Evolutionary conservation across 805 yeast genomes (phyloP).

Genomic region (Teunomyces kruisii): DNA sequence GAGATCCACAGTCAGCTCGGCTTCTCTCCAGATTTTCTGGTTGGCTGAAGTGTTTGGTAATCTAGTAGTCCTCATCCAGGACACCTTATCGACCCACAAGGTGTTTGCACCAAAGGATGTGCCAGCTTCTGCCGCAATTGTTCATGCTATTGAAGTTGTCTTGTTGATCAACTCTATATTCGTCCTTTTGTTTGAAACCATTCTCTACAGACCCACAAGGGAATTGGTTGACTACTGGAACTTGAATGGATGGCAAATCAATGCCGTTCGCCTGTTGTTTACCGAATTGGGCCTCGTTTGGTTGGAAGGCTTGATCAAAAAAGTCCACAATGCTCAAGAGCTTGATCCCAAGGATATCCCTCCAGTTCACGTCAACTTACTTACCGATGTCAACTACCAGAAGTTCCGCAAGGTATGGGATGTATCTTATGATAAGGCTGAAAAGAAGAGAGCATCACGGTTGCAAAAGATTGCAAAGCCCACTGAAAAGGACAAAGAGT

Average conservation of each 20-base stretch:
- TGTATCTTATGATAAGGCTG: background rate
- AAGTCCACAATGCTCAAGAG: constrained; percentile 20
- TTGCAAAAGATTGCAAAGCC: constrained; percentile 4
- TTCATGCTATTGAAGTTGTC: constrained; percentile 6
- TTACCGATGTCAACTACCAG: constrained; percentile 1
- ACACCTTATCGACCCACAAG: constrained; percentile 7
- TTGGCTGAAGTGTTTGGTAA: constrained; percentile 3
- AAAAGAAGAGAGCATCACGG: background rate
- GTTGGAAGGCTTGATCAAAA: constrained; percentile 22
- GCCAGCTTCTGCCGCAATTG: background rate
- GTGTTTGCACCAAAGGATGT: constrained; percentile 3
- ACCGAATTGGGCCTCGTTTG: constrained; percentile 17
- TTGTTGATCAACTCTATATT: constrained; percentile 1
- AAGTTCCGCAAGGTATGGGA: constrained; percentile 3
- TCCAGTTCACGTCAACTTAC: constrained; percentile 3
- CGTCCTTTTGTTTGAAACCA: constrained; percentile 1
- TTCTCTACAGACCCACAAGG: constrained; percentile 10
- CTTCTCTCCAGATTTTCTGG: constrained; percentile 45
- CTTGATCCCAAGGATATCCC: constrained; percentile 19
- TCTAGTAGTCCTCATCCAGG: constrained; percentile 6
- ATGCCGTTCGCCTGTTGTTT: constrained; percentile 14
- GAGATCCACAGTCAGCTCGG: constrained; percentile 35
- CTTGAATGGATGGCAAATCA: constrained; percentile 7
- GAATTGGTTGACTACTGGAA: constrained; percentile 11
- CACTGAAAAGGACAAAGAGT: constrained; percentile 2